Base-by-base conservation (phyloP, 177 flowering plant species). In the Vitis hybrid region DNA sequence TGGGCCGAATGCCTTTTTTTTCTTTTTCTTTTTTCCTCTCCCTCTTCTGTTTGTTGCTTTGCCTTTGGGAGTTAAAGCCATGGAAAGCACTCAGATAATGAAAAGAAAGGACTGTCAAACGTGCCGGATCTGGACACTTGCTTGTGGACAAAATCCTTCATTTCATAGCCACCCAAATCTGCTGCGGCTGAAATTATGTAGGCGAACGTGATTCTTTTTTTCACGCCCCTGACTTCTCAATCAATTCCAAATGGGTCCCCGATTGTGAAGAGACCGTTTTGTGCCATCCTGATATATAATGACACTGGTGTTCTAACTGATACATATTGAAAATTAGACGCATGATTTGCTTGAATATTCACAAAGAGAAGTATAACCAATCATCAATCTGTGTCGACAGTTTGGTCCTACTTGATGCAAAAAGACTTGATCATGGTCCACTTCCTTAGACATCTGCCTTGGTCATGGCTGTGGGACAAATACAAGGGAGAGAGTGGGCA, bases 141-240 rank as follows among this genome's bases (percentile, higher is more conserved):
- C 72, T 71, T 69, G 70, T 69, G 72, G 84, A 83, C 86, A 83
- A 83, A 72, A 48, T 11, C 48, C 72, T 68, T 50, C 70, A 73
- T 67, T 66, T 75, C 71, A 67, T 58, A 73, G 68, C 76, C 71
- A 75, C 68, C 60, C 70, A 73, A 68, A 65, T 73, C 77, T 62
- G 60, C 57, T 56, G 60, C 65, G 70, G 70, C 60, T 58, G 18
- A 62, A 59, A 73, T 56, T 62, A 64, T 69, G 55, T 63, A 56
- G 35, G 3, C 56, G 46, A 56, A 46, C 68, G n/a, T 67, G 27
- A 21, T 72, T n/a, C 66, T 60, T 21, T 40, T n/a, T 17, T 17
- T n/a, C 18, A 15, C 48, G 1, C 21, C n/a, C 62, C 50, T 46
- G 12, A 18, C 18, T 54, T 46, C 55, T 10, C 57, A 60, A 15